phyloP scores from a whole-genome alignment of 2,329 filamentous ascomycete genomes.

The Pseudocercospora vitis region DNA sequence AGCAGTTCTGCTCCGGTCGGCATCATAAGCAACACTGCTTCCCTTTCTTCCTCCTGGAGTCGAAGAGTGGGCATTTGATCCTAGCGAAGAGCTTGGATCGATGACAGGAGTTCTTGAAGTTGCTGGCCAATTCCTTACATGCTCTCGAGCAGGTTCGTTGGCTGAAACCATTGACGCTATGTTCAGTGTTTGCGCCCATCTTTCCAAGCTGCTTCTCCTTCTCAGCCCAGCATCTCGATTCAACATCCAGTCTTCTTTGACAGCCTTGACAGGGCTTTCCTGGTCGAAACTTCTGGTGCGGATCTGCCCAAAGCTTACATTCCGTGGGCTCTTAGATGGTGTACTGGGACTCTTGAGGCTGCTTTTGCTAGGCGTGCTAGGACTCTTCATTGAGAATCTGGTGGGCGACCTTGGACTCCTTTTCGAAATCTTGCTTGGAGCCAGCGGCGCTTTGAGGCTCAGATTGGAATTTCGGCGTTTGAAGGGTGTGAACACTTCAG shows the following conservation, averaged over 20 bases:
- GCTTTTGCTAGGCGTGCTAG: slow-evolving; percentile 5
- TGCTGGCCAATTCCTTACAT: not conserved
- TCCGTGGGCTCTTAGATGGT: not conserved
- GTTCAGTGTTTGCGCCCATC: not conserved
- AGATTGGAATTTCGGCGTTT: not conserved
- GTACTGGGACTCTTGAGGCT: slow-evolving; percentile 7
- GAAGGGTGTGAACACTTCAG: not conserved
- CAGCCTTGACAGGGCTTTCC: slow-evolving; percentile 5
- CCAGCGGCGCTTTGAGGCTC: not conserved
- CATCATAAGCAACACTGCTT: not conserved
- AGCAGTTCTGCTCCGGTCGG: not conserved
- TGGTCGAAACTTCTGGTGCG: slow-evolving; percentile 3
- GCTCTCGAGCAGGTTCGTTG: not conserved
- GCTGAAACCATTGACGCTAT: not conserved
- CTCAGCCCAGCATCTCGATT: not conserved
- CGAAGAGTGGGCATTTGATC: not conserved
- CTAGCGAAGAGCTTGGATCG: not conserved
- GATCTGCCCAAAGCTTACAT: not conserved
- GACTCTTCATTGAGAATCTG: not conserved
- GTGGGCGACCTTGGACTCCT: not conserved
- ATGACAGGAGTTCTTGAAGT: not conserved
- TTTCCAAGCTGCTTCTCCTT: slow-evolving; percentile 1
- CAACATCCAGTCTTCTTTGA: not conserved
- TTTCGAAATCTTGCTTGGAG: not conserved
- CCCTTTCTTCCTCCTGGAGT: not conserved